Evolutionary conservation across 805 yeast species (phyloP).

Genomic region (Debaryomyces tyrocola): DNA sequence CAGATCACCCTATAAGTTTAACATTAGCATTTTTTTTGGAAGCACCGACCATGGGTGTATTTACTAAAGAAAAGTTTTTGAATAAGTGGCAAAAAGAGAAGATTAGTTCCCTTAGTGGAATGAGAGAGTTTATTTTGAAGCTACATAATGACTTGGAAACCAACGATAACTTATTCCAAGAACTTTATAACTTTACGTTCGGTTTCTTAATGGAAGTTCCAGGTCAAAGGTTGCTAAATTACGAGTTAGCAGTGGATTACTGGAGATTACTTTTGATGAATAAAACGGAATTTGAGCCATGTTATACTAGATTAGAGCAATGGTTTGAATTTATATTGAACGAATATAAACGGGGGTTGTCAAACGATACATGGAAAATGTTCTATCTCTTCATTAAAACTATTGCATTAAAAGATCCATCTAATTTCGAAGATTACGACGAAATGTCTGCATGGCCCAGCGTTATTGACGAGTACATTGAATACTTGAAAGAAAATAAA

Average conservation of each 20-base stretch:
- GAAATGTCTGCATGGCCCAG: slow-evolving; percentile 92
- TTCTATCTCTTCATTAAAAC: slow-evolving; percentile 60
- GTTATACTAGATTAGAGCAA: slow-evolving; percentile 36
- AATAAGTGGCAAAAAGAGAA: slow-evolving; percentile 52
- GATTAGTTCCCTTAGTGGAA: slow-evolving; percentile 36
- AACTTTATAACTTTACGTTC: slow-evolving; percentile 72
- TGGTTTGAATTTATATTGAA: slow-evolving; percentile 61
- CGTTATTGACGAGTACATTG: slow-evolving; percentile 80
- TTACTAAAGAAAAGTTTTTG: slow-evolving; percentile 50
- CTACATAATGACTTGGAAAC: slow-evolving; percentile 11
- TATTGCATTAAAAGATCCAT: slow-evolving; percentile 48
- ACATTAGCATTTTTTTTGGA: slow-evolving; percentile 69
- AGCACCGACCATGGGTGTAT: slow-evolving; percentile 66
- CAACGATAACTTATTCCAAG: slow-evolving; percentile 43
- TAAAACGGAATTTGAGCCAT: slow-evolving; percentile 4
- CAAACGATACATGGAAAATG: slow-evolving; percentile 87
- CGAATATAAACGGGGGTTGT: slow-evolving; percentile 48
- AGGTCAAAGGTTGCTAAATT: slow-evolving; percentile 50
- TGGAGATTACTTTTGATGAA: slow-evolving; percentile 68
- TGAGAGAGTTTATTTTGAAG: slow-evolving; percentile 37
- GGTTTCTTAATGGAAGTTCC: slow-evolving; percentile 61
- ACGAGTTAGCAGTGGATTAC: slow-evolving; percentile 67
- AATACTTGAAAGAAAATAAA: slow-evolving; percentile 40
- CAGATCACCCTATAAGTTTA: slow-evolving; percentile 73
- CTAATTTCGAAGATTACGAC: slow-evolving; percentile 56